Evolutionary conservation across 1,284 basidiomycete genomes (phyloP).

Genomic region (Ceratobasidium sp.): DNA sequence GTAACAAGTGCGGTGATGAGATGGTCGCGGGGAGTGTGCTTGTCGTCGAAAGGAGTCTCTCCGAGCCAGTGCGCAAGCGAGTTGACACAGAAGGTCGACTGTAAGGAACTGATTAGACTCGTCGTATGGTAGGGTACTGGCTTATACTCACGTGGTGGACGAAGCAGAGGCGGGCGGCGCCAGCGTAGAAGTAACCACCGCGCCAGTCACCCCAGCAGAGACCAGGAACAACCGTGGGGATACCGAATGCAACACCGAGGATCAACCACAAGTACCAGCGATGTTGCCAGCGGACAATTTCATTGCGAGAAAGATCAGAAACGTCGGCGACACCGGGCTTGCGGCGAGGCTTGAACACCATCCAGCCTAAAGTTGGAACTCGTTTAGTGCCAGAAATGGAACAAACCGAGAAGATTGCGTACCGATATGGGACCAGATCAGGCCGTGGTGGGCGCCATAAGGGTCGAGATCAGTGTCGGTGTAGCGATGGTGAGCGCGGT

Average conservation of each 20-base stretch:
- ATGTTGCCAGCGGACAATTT: constrained; percentile 89
- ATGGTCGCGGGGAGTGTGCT: constrained; percentile 92
- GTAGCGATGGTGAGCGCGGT: constrained; percentile 93
- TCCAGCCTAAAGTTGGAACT: constrained; percentile 76
- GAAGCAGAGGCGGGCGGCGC: constrained; percentile 82
- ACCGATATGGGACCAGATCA: constrained; percentile 79
- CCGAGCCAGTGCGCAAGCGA: constrained; percentile 96
- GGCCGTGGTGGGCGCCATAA: constrained; percentile 89
- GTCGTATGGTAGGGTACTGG: not conserved
- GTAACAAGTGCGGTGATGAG: constrained; percentile 88
- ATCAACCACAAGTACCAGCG: constrained; percentile 81
- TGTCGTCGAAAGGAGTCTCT: constrained; percentile 92
- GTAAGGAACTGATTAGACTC: constrained; percentile 5
- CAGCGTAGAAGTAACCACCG: constrained; percentile 89
- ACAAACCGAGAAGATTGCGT: not conserved
- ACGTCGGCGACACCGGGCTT: constrained; percentile 91
- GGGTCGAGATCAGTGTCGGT: constrained; percentile 96
- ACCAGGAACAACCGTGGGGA: constrained; percentile 84
- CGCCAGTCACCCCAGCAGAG: constrained; percentile 85
- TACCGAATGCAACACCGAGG: constrained; percentile 76
- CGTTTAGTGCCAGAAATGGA: not conserved
- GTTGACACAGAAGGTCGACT: constrained; percentile 96
- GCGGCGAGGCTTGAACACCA: constrained; percentile 89
- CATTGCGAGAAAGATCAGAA: constrained; percentile 83
- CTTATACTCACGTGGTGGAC: constrained; percentile 81